phyloP scores from a whole-genome alignment of 1,284 basidiomycete genomes.

The Quambalaria eucalypti region DNA sequence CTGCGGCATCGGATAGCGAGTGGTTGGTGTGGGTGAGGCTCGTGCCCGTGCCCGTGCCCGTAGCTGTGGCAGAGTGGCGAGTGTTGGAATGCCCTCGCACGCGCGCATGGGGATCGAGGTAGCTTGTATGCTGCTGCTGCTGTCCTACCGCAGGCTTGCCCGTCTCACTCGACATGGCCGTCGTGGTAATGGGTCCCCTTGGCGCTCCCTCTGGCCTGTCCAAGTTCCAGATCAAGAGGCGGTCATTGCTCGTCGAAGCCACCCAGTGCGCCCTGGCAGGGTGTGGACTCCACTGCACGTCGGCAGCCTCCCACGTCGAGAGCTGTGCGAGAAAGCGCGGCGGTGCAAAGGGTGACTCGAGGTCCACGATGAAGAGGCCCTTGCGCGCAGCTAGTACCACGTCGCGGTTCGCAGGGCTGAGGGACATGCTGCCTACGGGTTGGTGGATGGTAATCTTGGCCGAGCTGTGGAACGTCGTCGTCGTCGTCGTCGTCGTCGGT shows the following conservation, averaged over 20 bases:
- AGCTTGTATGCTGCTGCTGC: too few relatives aligned
- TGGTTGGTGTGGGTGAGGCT: not conserved
- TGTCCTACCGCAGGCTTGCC: too few relatives aligned
- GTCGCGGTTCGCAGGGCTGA: conserved; percentile 43
- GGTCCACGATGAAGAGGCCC: conserved; percentile 91
- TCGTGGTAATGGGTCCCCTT: not conserved
- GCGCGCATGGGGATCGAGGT: too few relatives aligned
- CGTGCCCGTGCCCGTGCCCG: not conserved
- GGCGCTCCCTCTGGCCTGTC: conserved; percentile 37
- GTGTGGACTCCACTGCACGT: conserved; percentile 90
- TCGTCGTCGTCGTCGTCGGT: not conserved
- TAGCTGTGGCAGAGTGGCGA: not conserved
- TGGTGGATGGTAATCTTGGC: conserved; percentile 14
- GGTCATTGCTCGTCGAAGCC: conserved; percentile 68
- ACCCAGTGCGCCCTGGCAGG: conserved; percentile 74
- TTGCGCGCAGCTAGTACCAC: conserved; percentile 55
- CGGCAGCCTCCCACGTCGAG: conserved; percentile 92
- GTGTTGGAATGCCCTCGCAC: too few relatives aligned
- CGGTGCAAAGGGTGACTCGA: conserved; percentile 73
- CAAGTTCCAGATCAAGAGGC: conserved; percentile 93
- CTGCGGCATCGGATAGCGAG: not conserved
- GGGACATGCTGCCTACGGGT: conserved; percentile 44
- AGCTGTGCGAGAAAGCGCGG: conserved; percentile 90
- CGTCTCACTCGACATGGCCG: not conserved
- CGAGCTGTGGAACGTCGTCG: not conserved